Evolutionary conservation across 1,139 yeast genomes (phyloP).

Genomic region (Taiozyma sp.): DNA sequence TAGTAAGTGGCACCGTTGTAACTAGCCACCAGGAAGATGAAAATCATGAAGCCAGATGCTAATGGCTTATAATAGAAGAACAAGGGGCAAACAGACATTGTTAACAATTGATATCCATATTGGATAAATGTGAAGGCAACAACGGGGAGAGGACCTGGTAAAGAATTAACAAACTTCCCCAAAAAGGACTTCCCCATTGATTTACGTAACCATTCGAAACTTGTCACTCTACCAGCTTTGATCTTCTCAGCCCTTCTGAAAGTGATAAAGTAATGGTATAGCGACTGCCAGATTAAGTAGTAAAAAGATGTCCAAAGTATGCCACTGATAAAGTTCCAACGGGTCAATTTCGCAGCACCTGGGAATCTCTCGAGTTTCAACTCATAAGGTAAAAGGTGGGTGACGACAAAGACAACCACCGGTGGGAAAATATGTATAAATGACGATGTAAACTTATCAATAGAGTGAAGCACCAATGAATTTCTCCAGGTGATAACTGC

Average conservation of each 20-base stretch:
- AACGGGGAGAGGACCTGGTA: slow-evolving; percentile 84
- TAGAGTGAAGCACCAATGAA: slow-evolving; percentile 84
- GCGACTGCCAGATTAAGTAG: slow-evolving; percentile 87
- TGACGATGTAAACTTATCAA: slow-evolving; percentile 91
- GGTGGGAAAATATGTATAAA: slow-evolving; percentile 93
- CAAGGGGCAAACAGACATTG: slow-evolving; percentile 86
- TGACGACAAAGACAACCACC: slow-evolving; percentile 78
- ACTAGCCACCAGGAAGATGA: slow-evolving; percentile 73
- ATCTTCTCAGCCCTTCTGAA: slow-evolving; percentile 75
- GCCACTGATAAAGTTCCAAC: slow-evolving; percentile 72
- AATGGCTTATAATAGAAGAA: slow-evolving; percentile 71
- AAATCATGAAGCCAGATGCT: slow-evolving; percentile 63
- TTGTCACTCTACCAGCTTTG: slow-evolving; percentile 80
- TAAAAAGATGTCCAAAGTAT: slow-evolving; percentile 77
- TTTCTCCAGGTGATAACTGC: slow-evolving; percentile 97
- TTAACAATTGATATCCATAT: slow-evolving; percentile 78
- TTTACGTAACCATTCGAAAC: slow-evolving; percentile 79
- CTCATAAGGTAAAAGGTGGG: slow-evolving; percentile 66
- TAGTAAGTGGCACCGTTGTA: slow-evolving; percentile 95
- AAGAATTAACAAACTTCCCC: slow-evolving; percentile 75
- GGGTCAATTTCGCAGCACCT: slow-evolving; percentile 63
- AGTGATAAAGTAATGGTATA: slow-evolving; percentile 90
- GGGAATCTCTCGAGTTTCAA: slow-evolving; percentile 62
- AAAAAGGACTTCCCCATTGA: slow-evolving; percentile 59
- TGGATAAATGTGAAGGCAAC: slow-evolving; percentile 84